phyloP scores from a whole-genome alignment of 176 grass and related monocot genomes.

The Calamus simplicifolius region DNA sequence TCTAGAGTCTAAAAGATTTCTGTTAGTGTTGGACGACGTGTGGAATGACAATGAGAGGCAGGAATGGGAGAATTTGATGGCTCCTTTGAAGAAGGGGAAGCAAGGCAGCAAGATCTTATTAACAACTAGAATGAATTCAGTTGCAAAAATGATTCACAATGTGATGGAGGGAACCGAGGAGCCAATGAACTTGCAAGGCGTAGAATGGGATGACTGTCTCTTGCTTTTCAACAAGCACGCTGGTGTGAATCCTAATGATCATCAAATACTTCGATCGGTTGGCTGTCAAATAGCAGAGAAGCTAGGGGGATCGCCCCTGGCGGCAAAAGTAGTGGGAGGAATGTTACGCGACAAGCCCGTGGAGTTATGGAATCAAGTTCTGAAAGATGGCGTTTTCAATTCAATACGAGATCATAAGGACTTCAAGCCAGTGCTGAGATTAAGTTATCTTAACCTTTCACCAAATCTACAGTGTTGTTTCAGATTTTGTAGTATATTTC shows the following conservation, averaged over 20 bases:
- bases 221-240: conserved; percentile 24
- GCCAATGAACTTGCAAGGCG: background rate
- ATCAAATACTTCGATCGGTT: conserved; percentile 18
- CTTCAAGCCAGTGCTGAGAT: conserved; percentile 3
- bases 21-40: conserved; percentile 32
- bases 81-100: conserved; percentile 26
- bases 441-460: conserved; percentile 21
- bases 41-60: conserved; percentile 28
- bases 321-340: conserved; percentile 34
- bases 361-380: conserved; percentile 27
- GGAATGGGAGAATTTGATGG: conserved; percentile 20
- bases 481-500: conserved; percentile 38
- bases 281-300: conserved; percentile 30
- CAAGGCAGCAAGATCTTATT: conserved; percentile 24
- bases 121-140: conserved; percentile 19
- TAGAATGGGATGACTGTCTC: background rate
- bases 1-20: conserved; percentile 25
- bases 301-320: conserved; percentile 33
- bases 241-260: conserved; percentile 11
- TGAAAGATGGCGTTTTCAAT: conserved; percentile 19
- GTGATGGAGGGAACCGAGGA: too few relatives aligned
- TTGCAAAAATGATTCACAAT: background rate
- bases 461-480: conserved; percentile 18
- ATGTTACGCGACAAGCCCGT: too few relatives aligned
- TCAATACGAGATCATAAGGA: conserved; percentile 25